phyloP scores from a whole-genome alignment of 495 filamentous ascomycete genomes.

The Aspergillus steynii region DNA sequence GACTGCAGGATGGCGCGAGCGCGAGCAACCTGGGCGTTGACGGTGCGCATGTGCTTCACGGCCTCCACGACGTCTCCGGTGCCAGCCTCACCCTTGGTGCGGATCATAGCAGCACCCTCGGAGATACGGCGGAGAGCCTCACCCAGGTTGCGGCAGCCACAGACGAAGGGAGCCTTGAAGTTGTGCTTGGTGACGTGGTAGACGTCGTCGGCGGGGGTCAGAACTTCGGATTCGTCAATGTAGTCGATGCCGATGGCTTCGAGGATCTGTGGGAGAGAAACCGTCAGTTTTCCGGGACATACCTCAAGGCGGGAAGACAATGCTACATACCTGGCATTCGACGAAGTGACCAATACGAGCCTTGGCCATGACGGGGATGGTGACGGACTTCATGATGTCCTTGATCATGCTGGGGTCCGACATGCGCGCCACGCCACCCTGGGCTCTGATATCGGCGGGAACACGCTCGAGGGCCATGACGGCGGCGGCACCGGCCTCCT shows the following conservation, averaged over 20 bases:
- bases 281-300: conserved; percentile 12
- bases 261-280: conserved; percentile 64
- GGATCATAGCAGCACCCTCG: conserved; percentile 98
- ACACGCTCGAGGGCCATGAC: conserved; percentile 99
- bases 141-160: conserved; percentile 92
- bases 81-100: conserved; percentile 96
- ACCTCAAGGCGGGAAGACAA: background rate
- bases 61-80: conserved; percentile 99
- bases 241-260: conserved; percentile 95
- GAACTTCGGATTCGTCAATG: conserved; percentile 95
- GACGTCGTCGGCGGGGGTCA: conserved; percentile 87
- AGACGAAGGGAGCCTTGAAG: conserved; percentile 91
- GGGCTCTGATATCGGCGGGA: conserved; percentile 88
- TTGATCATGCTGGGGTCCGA: conserved; percentile 94
- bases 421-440: conserved; percentile 97
- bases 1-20: conserved; percentile 62
- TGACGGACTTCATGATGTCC: conserved; percentile 95
- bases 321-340: conserved; percentile 75
- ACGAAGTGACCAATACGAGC: conserved; percentile 97
- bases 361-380: conserved; percentile 99
- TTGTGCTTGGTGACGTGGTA: conserved; percentile 89
- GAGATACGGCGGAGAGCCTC: conserved; percentile 90
- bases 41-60: conserved; percentile 91
- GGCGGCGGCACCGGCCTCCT: conserved; percentile 92
- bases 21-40: conserved; percentile 77